Conservation (phyloP, 2,329 filamentous ascomycete species). For the Dactylonectria macrodidyma region DNA sequence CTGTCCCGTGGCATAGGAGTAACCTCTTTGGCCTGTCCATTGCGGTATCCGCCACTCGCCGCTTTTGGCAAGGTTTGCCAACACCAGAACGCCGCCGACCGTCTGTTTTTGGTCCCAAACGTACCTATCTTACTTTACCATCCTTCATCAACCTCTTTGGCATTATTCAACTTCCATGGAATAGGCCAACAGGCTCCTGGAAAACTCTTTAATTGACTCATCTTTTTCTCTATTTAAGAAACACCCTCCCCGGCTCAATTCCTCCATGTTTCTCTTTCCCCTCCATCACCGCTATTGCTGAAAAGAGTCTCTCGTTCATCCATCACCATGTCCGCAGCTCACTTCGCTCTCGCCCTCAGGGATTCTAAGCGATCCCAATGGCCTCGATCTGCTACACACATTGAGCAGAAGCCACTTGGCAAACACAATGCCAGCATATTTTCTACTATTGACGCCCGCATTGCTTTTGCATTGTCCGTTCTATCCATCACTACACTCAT, state of each 20-base stretch:
- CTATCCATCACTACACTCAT: constrained; percentile 50
- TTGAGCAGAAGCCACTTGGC: neutral
- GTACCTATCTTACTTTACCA: constrained; percentile 3
- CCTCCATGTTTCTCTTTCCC: neutral
- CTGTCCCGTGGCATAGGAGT: neutral
- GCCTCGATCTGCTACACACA: neutral
- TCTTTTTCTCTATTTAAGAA: neutral
- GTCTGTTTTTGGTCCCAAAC: neutral
- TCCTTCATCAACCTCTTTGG: neutral
- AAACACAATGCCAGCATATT: neutral
- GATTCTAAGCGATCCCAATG: neutral
- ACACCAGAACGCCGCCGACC: neutral
- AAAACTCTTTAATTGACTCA: neutral
- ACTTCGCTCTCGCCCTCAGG: neutral
- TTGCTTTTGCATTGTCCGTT: constrained; percentile 41
- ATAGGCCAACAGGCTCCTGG: neutral
- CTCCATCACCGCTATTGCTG: neutral
- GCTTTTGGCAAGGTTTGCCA: constrained; percentile 21
- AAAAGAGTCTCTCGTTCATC: neutral
- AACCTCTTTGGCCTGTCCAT: constrained; percentile 5
- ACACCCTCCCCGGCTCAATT: neutral
- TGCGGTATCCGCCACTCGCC: neutral
- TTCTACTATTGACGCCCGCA: constrained; percentile 27
- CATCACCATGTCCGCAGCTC: neutral
- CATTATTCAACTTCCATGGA: constrained; percentile 9